A percentile compares a stretch with the other conserved stretches of the same genome.
phyloP scores from a whole-genome alignment of 2,329 filamentous ascomycete species.

The Purpureocillium lavendulum region DNA sequence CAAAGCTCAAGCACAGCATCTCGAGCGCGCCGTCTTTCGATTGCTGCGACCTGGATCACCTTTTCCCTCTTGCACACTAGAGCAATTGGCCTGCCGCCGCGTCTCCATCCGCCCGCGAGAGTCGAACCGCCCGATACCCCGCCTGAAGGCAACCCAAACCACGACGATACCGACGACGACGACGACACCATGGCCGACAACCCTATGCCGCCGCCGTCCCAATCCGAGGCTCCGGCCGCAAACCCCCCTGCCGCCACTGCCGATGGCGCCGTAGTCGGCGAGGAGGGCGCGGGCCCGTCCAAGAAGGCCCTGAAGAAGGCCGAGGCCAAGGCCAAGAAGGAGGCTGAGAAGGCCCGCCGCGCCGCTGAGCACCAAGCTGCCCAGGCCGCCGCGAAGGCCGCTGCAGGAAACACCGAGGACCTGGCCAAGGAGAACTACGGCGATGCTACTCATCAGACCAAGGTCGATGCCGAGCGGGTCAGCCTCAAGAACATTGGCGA shows the following conservation, averaged over 20 bases:
- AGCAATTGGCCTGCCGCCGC: too few species aligned
- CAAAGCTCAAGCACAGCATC: too few species aligned
- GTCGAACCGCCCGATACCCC: too few species aligned
- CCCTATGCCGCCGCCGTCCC: not conserved
- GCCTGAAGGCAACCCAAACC: too few species aligned
- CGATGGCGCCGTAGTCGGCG: not conserved
- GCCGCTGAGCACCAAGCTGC: slow-evolving; percentile 69
- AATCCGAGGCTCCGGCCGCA: not conserved
- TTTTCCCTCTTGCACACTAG: too few species aligned
- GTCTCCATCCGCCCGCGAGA: too few species aligned
- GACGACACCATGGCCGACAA: slow-evolving; percentile 2
- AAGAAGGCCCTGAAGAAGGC: slow-evolving; percentile 79
- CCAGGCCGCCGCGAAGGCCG: slow-evolving; percentile 58
- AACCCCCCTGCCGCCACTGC: not conserved
- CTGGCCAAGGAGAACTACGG: slow-evolving; percentile 75
- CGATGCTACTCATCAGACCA: slow-evolving; percentile 50
- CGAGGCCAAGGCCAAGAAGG: slow-evolving; percentile 78
- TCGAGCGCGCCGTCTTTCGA: too few species aligned
- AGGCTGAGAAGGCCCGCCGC: slow-evolving; percentile 67
- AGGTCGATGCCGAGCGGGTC: slow-evolving; percentile 47
- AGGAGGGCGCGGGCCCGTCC: slow-evolving; percentile 4
- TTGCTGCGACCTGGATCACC: too few species aligned
- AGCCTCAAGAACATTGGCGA: slow-evolving; percentile 58
- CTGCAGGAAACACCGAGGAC: slow-evolving; percentile 58
- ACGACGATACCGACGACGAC: too few species aligned